Evolutionary conservation across 352 stramenopile species (phyloP), one percentile per base, ranked within the genome.

Genomic region (Pythium sukuiense): DNA sequence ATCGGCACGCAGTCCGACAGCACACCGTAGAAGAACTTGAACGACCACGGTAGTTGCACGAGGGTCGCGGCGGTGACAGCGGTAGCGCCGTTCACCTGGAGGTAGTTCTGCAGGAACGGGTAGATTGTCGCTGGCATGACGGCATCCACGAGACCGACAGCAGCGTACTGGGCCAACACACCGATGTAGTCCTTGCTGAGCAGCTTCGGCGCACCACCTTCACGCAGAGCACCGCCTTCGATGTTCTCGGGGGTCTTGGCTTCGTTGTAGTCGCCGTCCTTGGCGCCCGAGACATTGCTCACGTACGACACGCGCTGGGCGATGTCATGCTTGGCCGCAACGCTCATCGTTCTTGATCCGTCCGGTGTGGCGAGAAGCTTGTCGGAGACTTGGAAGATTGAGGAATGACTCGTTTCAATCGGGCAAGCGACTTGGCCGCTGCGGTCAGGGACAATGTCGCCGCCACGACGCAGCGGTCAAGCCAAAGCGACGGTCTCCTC

Each of bases 61-160:
- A 91, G 50, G 3, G 64, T 65, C 2, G 16, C 20, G 39, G 71
- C 57, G 0, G 65, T 67, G 20, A 73, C 61, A 43, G 72, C 53
- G 2, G 69, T 63, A 7, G 35, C 39, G 13, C 74, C 74, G 3
- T 59, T 66, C 0, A 27, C 35, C 41, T 81, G 79, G 2, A 88
- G 65, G 52, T 83, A 86, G 24, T 73, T 57, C 33, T 82, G 69
- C 48, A 83, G 68, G 59, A 86, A 75, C 20, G 77, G 77, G 65
- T 86, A 88, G 24, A 81, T 61, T 16, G 71, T 79, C 13, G 50
- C 60, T 0, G 74, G 71, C 14, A 81, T 35, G 2, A 69, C 30
- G 8, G 68, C 72, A 26, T 77, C 70, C 20, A 76, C 61, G 20
- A 81, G 63, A 13, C 74, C 74, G 0, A 88, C n/a, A n/a, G n/a